Conservation (phyloP, 139 green algal genomes). For the Astrephomene gubernaculifera region DNA sequence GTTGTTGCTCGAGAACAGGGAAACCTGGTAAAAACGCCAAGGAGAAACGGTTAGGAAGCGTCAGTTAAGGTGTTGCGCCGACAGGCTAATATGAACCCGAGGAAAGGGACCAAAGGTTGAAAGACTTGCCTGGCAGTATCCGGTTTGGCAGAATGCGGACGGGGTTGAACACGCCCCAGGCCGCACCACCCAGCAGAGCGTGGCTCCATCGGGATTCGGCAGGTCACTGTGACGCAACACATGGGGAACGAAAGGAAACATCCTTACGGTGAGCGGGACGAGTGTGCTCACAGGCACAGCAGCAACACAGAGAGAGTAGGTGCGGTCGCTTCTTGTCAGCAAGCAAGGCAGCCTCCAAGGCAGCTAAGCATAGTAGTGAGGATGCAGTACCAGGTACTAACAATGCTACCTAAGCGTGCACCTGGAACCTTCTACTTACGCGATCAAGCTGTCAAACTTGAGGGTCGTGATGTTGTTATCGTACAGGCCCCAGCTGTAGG, state of each 20-base stretch:
- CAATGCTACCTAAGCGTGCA: no score
- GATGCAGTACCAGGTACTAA: no score
- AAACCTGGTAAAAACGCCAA: neutral
- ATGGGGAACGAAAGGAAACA: neutral
- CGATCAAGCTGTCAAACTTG: neutral
- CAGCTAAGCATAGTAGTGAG: no score
- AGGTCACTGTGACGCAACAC: neutral
- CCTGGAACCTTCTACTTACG: no score
- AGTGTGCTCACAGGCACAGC: no score
- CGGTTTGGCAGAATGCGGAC: conserved; percentile 19
- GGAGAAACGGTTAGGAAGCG: neutral
- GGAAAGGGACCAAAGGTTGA: no score
- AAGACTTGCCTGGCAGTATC: conserved; percentile 1
- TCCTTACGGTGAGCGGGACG: no score
- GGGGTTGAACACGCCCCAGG: neutral
- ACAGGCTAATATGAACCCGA: no score
- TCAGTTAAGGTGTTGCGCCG: no score
- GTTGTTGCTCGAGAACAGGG: neutral
- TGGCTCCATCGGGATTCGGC: neutral
- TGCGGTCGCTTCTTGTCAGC: no score
- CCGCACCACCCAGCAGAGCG: conserved; percentile 35
- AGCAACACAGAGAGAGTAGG: no score
- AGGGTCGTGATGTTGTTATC: neutral
- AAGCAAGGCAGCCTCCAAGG: no score
- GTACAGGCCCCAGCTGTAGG: conserved; percentile 25